Conservation (phyloP, 2,329 filamentous ascomycete species). For the Hymenotorrendiella dingleyae region DNA sequence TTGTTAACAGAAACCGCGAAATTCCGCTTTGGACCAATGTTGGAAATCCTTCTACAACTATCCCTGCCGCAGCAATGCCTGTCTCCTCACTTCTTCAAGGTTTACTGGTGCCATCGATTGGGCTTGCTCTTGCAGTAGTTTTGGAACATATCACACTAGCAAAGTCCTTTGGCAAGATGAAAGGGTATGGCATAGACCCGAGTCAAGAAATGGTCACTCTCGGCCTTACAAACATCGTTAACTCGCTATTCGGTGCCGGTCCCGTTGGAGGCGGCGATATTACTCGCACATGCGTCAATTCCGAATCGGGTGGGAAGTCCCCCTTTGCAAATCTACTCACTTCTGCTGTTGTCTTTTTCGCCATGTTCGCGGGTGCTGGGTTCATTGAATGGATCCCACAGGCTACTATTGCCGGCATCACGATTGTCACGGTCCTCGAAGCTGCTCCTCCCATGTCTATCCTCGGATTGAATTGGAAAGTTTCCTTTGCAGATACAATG, state of each 20-base stretch:
- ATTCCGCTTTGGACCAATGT: constrained; percentile 36
- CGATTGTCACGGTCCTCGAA: constrained; percentile 27
- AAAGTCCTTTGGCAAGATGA: constrained; percentile 54
- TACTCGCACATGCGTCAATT: constrained; percentile 62
- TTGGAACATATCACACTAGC: constrained; percentile 61
- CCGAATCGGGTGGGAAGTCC: constrained; percentile 54
- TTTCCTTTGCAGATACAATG: constrained; percentile 59
- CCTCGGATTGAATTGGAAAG: constrained; percentile 55
- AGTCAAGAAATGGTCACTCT: constrained; percentile 61
- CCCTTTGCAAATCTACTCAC: constrained; percentile 55
- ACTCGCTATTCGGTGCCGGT: constrained; percentile 59
- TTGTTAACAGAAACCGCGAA: constrained; percentile 50
- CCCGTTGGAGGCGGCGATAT: constrained; percentile 55
- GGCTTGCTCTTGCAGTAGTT: constrained; percentile 41
- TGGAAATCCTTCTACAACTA: constrained; percentile 50
- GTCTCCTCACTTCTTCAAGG: constrained; percentile 42
- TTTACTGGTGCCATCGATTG: constrained; percentile 48
- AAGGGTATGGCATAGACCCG: constrained; percentile 56
- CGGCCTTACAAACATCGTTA: constrained; percentile 55
- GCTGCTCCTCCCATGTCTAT: constrained; percentile 13
- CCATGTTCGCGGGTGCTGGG: constrained; percentile 54
- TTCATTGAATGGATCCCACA: constrained; percentile 63
- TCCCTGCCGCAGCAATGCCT: constrained; percentile 45
- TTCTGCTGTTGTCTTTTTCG: constrained; percentile 53
- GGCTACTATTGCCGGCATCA: constrained; percentile 56